Base-by-base conservation (phyloP, 2,329 filamentous ascomycete species). In the Biscogniauxia sp. region DNA sequence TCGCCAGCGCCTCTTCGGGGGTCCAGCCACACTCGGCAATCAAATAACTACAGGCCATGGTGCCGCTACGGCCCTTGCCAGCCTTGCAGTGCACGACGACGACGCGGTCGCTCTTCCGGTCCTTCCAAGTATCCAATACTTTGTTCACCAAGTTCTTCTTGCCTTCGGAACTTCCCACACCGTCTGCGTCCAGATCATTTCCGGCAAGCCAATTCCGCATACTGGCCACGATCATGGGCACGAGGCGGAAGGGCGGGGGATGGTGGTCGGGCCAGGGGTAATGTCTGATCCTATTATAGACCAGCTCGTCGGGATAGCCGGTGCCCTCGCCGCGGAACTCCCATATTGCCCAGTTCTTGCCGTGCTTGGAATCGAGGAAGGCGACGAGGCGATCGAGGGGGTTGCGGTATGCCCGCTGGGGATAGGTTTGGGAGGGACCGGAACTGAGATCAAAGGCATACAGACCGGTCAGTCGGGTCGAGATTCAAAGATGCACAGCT, bases 191-290 rank as follows among this genome's bases (percentile, higher is more conserved):
- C 1, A 79, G 69, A 13, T 80, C 78, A 9, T 80, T 79, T 15
- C 83, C 83, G 53, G 83, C 80, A 57, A 96, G 74, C 92, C 94
- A 98, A 70, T 94, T 91, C 62, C 91, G 84, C 93, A 99, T 98
- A 69, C 90, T 91, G 0, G 88, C 93, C 84, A 97, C 88, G 63
- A 97, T 93, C 76, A 92, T 82, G 0, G 94, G 94, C 41, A 99
- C 88, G 20, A 98, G 81, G 20, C 87, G 84, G 70, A 99, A 99
- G 0, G 95, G 95, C 56, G 95, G 95, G 3, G 95, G 95, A 73
- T 99, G 95, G 73, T 99, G 95, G 73, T 99, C 95, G 0, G 95
- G 95, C 87, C 92, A 99, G 0, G 95, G 95, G 71, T 93, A 98
- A 77, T 99, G 95, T 65, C 89, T 86, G 65, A 98, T 88, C 2